Base-by-base conservation (phyloP, 805 yeast species). In the Grigorovia transvaalensis region DNA sequence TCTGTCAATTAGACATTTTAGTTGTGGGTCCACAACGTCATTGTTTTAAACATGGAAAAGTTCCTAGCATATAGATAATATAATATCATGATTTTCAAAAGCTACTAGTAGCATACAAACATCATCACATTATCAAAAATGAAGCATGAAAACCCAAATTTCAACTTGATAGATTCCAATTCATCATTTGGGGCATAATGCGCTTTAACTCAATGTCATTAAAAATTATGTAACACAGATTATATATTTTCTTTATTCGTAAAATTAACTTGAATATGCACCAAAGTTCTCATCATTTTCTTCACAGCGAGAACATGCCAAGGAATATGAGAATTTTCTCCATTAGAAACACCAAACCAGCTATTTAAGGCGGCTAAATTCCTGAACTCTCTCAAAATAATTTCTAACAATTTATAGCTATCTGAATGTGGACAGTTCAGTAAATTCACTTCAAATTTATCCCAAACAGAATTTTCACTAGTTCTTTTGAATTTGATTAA, bases 221-320 rank as follows among this genome's bases (percentile, higher is more conserved):
- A 44, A 17, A 15, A 44, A 15, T 27, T 13, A 27, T 23, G 13
- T 17, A 44, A 29, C 7, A 15, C 46, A 44, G 9, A 15, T 20
- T 23, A 44, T 29, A 44, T 15, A 44, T 44, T 18, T 18, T 23
- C 33, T 12, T 44, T 35, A 13, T 30, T 23, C 9, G 17, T 27
- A n/a, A 49, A 19, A 47, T 65, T 75, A 4, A 83, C 83, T 42
- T 71, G 69, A 3, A 84, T 64, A 63, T 85, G 88, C 1, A 79
- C 78, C 51, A 85, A 64, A 48, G 75, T 76, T 48, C 75, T 79
- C 59, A 85, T 65, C 56, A 79, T 71, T 58, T 81, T 84, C 33
- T 78, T 73, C 11, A 86, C 93, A 0, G 88, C 81, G 13, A 77
- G 66, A 23, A 85, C 74, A 63, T 86, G 91, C 84, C 89, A 83